These are phyloP conservation scores for Escovopsis weberi DNA, from an alignment of 2,329 filamentous ascomycete species.

Conservation along the genomic window DNA sequence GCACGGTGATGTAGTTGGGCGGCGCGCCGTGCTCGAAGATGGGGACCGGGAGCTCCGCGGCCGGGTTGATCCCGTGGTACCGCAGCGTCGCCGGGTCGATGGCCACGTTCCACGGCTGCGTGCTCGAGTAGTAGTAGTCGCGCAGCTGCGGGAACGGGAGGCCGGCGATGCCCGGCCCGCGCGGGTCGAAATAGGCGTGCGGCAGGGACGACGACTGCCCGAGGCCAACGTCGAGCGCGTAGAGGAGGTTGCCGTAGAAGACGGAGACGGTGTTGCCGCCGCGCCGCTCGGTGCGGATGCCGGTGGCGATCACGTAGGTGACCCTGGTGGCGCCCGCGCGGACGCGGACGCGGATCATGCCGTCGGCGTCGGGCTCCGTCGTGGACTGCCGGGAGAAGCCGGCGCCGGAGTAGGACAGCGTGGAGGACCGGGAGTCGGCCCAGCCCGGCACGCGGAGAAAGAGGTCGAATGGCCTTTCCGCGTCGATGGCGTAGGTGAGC, in stretches of 20 bases:
- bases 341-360: conserved; percentile 11
- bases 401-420: conserved; percentile 1
- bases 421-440: conserved; percentile 5
- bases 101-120: conserved; percentile 15
- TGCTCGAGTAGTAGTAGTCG: conserved; percentile 20
- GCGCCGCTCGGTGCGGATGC: conserved; percentile 11
- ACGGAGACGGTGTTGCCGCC: conserved; percentile 24
- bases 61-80: conserved; percentile 10
- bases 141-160: conserved; percentile 13
- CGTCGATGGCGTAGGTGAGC: conserved; percentile 14
- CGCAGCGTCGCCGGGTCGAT: conserved; percentile 13
- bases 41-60: conserved; percentile 14
- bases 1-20: conserved; percentile 21
- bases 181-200: conserved; percentile 9
- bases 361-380: conserved; percentile 6
- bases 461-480: conserved; percentile 13
- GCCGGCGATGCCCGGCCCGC: conserved; percentile 6
- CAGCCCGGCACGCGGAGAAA: conserved; percentile 17
- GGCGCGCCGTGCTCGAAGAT: conserved; percentile 15
- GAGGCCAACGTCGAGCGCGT: conserved; percentile 24
- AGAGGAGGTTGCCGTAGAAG: conserved; percentile 29
- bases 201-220: conserved; percentile 11
- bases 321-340: conserved; percentile 8
- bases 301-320: conserved; percentile 7
- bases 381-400: conserved; percentile 6